Conservation (phyloP, 208 protist species). For the Sergeia podlipaevii region DNA sequence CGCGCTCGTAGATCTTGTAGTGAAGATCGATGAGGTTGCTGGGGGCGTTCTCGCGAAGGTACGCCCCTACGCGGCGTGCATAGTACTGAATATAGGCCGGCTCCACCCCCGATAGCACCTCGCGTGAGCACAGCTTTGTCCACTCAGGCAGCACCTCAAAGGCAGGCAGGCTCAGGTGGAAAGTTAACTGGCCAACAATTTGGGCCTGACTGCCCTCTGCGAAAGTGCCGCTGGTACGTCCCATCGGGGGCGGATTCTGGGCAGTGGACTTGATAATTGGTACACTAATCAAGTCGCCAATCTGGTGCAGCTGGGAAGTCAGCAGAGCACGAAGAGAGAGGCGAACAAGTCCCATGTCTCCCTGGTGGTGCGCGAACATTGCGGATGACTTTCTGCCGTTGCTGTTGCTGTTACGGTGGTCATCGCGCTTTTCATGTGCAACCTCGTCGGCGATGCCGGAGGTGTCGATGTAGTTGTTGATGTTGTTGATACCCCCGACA, state of each 20-base stretch:
- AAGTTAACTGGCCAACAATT: slow-evolving; percentile 51
- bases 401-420: not conserved
- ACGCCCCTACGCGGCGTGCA: slow-evolving; percentile 49
- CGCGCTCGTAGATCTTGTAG: slow-evolving; percentile 73
- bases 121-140: slow-evolving; percentile 29
- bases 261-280: slow-evolving; percentile 29
- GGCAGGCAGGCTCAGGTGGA: slow-evolving; percentile 52
- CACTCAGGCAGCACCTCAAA: slow-evolving; percentile 64
- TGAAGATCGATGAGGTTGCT: slow-evolving; percentile 49
- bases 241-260: not conserved
- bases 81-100: slow-evolving; percentile 66
- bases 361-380: slow-evolving; percentile 13
- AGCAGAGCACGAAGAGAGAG: slow-evolving; percentile 77
- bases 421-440: not conserved
- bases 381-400: not conserved
- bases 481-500: slow-evolving; percentile 31
- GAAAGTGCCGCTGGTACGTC: slow-evolving; percentile 4
- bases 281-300: slow-evolving; percentile 59
- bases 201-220: slow-evolving; percentile 11
- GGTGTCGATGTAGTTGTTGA: slow-evolving; percentile 22
- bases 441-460: not conserved
- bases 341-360: slow-evolving; percentile 47
- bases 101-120: slow-evolving; percentile 21
- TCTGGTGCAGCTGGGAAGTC: slow-evolving; percentile 32
- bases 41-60: slow-evolving; percentile 41